A percentile compares a stretch with the other conserved stretches of the same genome.
Evolutionary conservation across 2,329 filamentous ascomycete species (phyloP).

Genomic region (Cladosporium cucumerinum): DNA sequence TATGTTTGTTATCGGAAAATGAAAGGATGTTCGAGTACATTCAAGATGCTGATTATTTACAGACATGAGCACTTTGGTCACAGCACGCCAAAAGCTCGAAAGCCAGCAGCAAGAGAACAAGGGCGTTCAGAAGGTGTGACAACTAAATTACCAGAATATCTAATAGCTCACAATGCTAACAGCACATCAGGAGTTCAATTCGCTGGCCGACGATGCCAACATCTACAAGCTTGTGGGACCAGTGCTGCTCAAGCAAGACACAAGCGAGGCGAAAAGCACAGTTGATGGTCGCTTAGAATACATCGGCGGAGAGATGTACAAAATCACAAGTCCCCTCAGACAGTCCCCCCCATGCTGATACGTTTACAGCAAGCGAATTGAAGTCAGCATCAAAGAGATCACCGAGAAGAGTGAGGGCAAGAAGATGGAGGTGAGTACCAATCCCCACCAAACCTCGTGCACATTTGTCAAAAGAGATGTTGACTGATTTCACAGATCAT

Average conservation of each 20-base stretch:
- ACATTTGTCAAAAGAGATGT: background rate
- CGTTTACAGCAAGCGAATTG: constrained; percentile 58
- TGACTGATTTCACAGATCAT: constrained; percentile 37
- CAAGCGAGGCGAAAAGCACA: constrained; percentile 80
- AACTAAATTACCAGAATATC: constrained; percentile 12
- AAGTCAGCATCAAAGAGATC: constrained; percentile 61
- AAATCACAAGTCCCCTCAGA: constrained; percentile 2
- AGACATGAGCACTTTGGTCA: constrained; percentile 77
- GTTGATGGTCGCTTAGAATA: constrained; percentile 89
- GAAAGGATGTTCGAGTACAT: background rate
- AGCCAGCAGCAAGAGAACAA: constrained; percentile 91
- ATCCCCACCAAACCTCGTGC: background rate
- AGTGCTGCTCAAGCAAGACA: constrained; percentile 91
- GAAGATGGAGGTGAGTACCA: constrained; percentile 58
- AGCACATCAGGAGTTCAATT: constrained; percentile 68
- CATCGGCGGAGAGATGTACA: constrained; percentile 86
- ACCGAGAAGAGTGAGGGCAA: constrained; percentile 63
- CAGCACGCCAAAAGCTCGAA: constrained; percentile 84
- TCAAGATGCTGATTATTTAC: background rate
- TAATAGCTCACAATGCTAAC: background rate
- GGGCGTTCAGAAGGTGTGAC: constrained; percentile 71
- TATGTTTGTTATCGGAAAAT: constrained; percentile 34
- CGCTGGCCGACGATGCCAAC: constrained; percentile 73
- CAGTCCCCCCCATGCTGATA: background rate
- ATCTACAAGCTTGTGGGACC: constrained; percentile 97